These are phyloP conservation scores for Ascochyta clinopodiicola DNA, from an alignment of 2,329 filamentous ascomycete species.

Conservation along the genomic window DNA sequence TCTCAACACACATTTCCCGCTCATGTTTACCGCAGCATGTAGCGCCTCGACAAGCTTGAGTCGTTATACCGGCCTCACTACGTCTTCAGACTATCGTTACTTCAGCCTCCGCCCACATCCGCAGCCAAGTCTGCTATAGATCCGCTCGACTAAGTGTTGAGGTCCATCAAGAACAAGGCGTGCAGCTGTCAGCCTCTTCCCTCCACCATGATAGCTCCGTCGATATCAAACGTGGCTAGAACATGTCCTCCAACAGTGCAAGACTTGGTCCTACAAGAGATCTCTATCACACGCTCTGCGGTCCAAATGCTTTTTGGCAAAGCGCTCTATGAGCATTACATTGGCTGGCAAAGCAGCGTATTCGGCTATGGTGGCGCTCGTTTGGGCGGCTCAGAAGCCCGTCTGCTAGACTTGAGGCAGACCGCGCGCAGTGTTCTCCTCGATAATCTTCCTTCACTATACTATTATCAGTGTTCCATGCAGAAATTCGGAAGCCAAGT, in stretches of 20 bases:
- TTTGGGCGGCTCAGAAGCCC: too few species aligned
- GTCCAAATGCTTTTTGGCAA: too few species aligned
- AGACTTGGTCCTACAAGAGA: too few species aligned
- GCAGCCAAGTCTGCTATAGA: neutral
- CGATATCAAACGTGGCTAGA: neutral
- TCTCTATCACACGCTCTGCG: too few species aligned
- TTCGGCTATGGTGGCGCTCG: too few species aligned
- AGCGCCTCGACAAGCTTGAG: neutral
- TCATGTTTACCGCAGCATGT: neutral
- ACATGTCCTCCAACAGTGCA: neutral
- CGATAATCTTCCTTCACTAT: too few species aligned
- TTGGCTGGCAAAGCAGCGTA: too few species aligned
- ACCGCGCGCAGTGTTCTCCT: too few species aligned
- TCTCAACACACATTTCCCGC: neutral
- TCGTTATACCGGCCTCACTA: neutral
- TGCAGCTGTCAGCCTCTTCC: neutral
- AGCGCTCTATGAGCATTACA: too few species aligned
- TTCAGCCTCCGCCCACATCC: neutral
- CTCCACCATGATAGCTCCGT: neutral
- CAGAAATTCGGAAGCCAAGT: too few species aligned
- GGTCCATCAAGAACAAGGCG: neutral
- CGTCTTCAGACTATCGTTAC: neutral
- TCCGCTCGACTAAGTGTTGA: neutral
- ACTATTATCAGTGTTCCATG: too few species aligned
- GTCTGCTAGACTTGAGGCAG: too few species aligned